phyloP scores from a whole-genome alignment of 73 alveolate species.

The Paramecium octaurelia region DNA sequence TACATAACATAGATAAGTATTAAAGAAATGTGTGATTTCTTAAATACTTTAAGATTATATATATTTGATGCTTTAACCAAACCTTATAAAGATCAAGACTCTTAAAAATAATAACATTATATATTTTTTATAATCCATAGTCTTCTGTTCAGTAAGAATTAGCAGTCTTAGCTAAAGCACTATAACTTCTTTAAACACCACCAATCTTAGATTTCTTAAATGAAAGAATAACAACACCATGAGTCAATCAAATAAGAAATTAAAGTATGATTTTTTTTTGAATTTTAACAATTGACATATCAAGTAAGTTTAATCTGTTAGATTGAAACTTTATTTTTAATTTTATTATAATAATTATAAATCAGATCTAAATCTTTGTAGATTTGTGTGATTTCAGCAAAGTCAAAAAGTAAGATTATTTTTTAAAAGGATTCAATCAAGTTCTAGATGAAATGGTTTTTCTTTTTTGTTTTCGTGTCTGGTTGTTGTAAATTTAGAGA shows the following conservation, averaged over 20 bases:
- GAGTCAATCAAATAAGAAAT: not conserved
- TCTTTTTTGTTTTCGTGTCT: not conserved
- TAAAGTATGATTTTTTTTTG: not conserved
- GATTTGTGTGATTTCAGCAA: not conserved
- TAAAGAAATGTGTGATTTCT: constrained; percentile 45
- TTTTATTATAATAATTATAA: not conserved
- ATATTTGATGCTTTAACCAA: constrained; percentile 37
- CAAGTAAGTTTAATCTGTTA: not conserved
- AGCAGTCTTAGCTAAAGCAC: constrained; percentile 34
- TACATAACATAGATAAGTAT: constrained; percentile 36
- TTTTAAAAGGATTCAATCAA: not conserved
- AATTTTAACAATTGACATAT: not conserved
- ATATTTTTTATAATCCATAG: too few relatives aligned
- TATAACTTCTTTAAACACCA: constrained; percentile 8
- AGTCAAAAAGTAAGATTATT: too few relatives aligned
- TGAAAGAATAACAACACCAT: constrained; percentile 4
- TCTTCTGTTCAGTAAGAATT: constrained; percentile 19
- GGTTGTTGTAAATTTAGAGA: not conserved
- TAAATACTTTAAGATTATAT: constrained; percentile 12
- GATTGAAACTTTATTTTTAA: not conserved
- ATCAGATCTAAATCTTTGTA: not conserved
- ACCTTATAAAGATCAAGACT: constrained; percentile 41
- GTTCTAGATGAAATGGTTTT: not conserved
- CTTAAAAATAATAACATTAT: not conserved
- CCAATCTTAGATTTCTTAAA: constrained; percentile 27